A percentile compares a stretch with the other conserved stretches of the same genome.
These are phyloP conservation scores for Pseudomicrostroma phylloplanum DNA, from an alignment of 1,284 basidiomycete species.

Conservation along the genomic window DNA sequence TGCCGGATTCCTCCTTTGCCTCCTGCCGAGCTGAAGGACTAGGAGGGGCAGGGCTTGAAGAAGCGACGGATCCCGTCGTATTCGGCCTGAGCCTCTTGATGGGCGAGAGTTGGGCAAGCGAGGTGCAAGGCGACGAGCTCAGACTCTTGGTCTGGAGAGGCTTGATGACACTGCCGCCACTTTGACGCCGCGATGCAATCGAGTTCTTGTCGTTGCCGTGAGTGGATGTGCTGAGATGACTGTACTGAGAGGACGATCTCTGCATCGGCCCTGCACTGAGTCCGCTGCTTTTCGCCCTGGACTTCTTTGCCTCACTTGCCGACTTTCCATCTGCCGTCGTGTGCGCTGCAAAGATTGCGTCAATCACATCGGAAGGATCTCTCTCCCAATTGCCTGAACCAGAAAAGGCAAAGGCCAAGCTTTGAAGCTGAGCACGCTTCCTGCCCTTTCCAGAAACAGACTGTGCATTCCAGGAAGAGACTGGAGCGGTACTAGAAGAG, in stretches of 20 bases:
- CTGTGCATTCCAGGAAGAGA: background rate
- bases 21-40: no score
- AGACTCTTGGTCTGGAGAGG: background rate
- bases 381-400: conserved; percentile 1
- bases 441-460: background rate
- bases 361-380: background rate
- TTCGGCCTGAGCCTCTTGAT: no score
- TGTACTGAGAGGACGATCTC: no score
- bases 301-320: background rate
- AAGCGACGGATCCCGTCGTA: no score
- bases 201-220: background rate
- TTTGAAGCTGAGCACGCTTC: background rate
- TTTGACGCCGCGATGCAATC: background rate
- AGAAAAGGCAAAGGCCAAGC: background rate
- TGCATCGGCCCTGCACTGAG: no score
- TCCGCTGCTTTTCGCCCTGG: background rate
- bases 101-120: no score
- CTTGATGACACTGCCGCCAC: background rate
- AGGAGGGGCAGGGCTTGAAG: no score
- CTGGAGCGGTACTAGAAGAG: background rate
- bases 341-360: conserved; percentile 1
- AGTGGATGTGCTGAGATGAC: background rate
- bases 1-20: no score
- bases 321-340: background rate
- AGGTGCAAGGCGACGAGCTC: no score